phyloP scores from a whole-genome alignment of 441 rosid genomes.

The Erodium moschatum region DNA sequence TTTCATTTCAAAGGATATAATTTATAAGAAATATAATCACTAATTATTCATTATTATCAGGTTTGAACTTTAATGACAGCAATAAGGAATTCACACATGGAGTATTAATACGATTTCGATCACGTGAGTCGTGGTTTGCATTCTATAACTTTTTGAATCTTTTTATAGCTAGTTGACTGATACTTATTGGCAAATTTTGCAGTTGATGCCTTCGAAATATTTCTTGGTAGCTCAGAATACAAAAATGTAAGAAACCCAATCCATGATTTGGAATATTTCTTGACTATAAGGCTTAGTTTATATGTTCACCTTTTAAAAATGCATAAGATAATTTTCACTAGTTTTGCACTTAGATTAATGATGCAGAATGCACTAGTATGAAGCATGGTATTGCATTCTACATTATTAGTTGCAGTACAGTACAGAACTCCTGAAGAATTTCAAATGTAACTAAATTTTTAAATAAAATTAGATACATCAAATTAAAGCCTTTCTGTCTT shows the following conservation, averaged over 20 bases:
- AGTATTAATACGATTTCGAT: slow-evolving; percentile 57
- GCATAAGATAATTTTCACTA: not conserved
- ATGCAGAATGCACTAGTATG: not conserved
- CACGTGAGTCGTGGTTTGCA: slow-evolving; percentile 37
- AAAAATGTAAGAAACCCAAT: slow-evolving; percentile 46
- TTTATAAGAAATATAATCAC: slow-evolving; percentile 1
- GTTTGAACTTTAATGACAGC: slow-evolving; percentile 55
- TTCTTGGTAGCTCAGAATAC: slow-evolving; percentile 50
- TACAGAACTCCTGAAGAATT: not conserved
- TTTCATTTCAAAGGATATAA: not conserved
- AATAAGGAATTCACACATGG: slow-evolving; percentile 65
- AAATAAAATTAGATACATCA: not conserved
- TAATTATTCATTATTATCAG: slow-evolving; percentile 28
- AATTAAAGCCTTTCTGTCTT: slow-evolving; percentile 8
- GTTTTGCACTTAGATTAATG: not conserved
- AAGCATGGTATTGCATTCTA: slow-evolving; percentile 1
- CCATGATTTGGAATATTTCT: slow-evolving; percentile 2
- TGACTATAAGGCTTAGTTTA: not conserved
- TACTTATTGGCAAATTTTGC: slow-evolving; percentile 27
- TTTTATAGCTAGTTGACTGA: slow-evolving; percentile 19
- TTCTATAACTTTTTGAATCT: slow-evolving; percentile 14
- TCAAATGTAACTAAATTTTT: not conserved
- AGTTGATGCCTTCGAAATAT: slow-evolving; percentile 75
- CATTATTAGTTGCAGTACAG: slow-evolving; percentile 3
- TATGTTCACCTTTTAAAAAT: not conserved